Conservation (phyloP, 202 grass and related monocot species). For the Brachypodium distachyon region DNA sequence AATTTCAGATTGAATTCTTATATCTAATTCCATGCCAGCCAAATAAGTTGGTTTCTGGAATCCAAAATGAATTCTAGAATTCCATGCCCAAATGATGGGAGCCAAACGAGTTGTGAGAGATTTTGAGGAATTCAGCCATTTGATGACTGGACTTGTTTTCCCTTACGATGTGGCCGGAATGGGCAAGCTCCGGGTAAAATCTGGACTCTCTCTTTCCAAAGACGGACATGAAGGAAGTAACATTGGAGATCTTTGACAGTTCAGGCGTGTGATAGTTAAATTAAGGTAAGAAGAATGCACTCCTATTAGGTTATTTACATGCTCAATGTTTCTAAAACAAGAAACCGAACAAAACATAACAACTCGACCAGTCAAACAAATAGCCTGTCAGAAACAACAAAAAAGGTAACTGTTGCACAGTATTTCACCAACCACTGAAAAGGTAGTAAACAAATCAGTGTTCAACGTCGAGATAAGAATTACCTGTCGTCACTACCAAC, state of each 20-base stretch:
- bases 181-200: neutral
- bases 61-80: no score
- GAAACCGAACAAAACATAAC: neutral
- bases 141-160: no score
- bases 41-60: no score
- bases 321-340: neutral
- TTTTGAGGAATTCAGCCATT: neutral
- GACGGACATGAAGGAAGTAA: neutral
- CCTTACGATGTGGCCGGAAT: neutral
- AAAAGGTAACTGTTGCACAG: neutral
- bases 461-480: slow-evolving; percentile 24
- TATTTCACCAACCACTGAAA: neutral
- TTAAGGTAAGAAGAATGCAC: neutral
- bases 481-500: slow-evolving; percentile 98
- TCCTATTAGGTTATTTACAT: neutral
- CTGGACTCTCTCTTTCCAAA: neutral
- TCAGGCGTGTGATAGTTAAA: neutral
- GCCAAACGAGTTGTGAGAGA: no score
- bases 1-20: no score
- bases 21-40: no score
- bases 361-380: neutral
- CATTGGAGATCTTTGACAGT: neutral
- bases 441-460: neutral
- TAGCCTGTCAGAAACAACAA: neutral
- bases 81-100: no score